These are phyloP conservation scores for Pistacia vera DNA, from an alignment of 345 rosid species.

Conservation along the genomic window DNA sequence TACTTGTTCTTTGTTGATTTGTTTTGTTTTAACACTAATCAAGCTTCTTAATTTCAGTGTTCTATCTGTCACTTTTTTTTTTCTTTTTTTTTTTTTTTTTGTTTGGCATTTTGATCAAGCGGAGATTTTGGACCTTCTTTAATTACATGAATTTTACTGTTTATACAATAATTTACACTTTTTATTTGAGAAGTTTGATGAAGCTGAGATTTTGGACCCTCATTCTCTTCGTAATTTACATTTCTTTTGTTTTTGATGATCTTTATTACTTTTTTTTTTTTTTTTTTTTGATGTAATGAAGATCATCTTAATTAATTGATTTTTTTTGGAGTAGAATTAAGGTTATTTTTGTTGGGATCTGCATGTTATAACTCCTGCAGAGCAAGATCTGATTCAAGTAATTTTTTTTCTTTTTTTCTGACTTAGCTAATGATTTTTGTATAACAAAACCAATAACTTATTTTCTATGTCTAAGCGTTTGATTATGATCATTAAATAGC, in stretches of 20 bases:
- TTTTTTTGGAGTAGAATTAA: not conserved
- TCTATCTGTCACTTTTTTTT: not conserved
- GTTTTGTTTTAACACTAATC: not conserved
- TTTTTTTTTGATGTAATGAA: not conserved
- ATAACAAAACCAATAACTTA: not conserved
- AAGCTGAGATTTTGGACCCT: not conserved
- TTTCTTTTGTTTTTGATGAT: not conserved
- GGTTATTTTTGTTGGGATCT: not conserved
- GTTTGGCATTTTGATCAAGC: not conserved
- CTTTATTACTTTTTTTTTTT: not conserved
- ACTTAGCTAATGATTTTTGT: not conserved
- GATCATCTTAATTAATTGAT: not conserved
- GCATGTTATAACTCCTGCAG: not conserved
- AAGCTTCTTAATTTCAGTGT: not conserved
- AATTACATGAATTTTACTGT: not conserved
- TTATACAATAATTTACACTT: not conserved
- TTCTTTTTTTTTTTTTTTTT: not conserved
- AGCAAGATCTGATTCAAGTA: not conserved
- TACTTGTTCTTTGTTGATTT: constrained; percentile 9
- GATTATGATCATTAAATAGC: not conserved
- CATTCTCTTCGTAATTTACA: not conserved
- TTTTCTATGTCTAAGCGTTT: not conserved
- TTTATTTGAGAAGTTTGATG: not conserved
- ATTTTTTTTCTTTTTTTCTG: not conserved
- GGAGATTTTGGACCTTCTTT: not conserved